Conservation (phyloP, 371 early-diverging fungal species). For the Encephalitozoon romaleae region DNA sequence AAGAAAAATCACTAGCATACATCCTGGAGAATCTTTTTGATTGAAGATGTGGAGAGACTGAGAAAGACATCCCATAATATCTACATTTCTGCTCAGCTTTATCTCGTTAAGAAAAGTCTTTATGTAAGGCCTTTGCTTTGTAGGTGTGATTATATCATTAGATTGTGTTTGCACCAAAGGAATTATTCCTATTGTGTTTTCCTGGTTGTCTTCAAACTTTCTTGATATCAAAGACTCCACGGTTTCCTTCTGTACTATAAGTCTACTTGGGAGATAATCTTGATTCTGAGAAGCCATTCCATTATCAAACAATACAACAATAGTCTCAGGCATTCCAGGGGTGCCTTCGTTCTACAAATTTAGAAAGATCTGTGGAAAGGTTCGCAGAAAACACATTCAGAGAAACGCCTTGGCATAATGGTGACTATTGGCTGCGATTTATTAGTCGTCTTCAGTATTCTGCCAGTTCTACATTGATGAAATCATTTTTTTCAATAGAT, state of each 20-base stretch:
- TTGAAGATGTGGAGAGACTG: constrained; percentile 25
- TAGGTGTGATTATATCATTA: constrained; percentile 53
- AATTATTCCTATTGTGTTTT: constrained; percentile 86
- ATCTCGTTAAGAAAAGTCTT: constrained; percentile 32
- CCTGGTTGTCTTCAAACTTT: constrained; percentile 80
- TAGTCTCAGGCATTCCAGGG: constrained; percentile 48
- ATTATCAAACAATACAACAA: constrained; percentile 54
- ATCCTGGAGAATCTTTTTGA: constrained; percentile 82
- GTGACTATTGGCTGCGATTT: neutral
- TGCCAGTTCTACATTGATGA: constrained; percentile 43
- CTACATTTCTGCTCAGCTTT: constrained; percentile 6
- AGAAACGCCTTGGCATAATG: neutral
- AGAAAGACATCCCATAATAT: constrained; percentile 16
- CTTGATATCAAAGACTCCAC: constrained; percentile 77
- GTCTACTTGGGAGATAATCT: constrained; percentile 84
- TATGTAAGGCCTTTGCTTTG: constrained; percentile 34
- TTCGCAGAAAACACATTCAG: neutral
- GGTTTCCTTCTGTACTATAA: constrained; percentile 84
- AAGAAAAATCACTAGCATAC: constrained; percentile 81
- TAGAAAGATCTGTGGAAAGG: neutral
- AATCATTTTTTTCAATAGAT: constrained; percentile 33
- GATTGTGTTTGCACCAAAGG: constrained; percentile 67
- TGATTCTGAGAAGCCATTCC: constrained; percentile 66
- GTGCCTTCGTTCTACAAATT: neutral
- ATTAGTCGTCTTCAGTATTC: neutral